These are phyloP conservation scores for Exophiala oligosperma DNA, from an alignment of 2,329 filamentous ascomycete genomes.

Conservation along the genomic window DNA sequence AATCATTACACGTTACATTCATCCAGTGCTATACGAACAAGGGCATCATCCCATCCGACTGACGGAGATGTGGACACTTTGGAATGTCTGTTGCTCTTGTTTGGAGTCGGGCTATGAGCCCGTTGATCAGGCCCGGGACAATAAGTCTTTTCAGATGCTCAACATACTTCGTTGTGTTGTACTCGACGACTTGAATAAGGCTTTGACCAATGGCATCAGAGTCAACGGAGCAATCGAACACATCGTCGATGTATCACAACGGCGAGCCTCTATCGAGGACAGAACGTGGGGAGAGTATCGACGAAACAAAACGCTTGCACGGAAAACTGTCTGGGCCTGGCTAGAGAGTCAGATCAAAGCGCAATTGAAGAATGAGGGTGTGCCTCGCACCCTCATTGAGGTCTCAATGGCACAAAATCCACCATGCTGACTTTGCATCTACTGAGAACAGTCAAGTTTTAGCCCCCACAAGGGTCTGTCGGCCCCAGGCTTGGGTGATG, in stretches of 20 bases:
- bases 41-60: slow-evolving; percentile 56
- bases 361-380: slow-evolving; percentile 10
- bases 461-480: neutral
- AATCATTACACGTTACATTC: slow-evolving; percentile 52
- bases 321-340: slow-evolving; percentile 11
- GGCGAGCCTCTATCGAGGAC: neutral
- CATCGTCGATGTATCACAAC: slow-evolving; percentile 3
- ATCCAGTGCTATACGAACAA: slow-evolving; percentile 53
- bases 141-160: slow-evolving; percentile 1
- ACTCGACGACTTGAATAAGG: slow-evolving; percentile 10
- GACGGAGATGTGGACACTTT: slow-evolving; percentile 33
- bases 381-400: slow-evolving; percentile 6
- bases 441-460: neutral
- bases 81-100: slow-evolving; percentile 10
- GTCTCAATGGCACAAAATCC: neutral
- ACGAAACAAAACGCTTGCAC: neutral
- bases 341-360: slow-evolving; percentile 8
- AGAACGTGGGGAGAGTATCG: slow-evolving; percentile 13
- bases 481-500: neutral
- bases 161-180: slow-evolving; percentile 9
- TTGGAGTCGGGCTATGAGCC: neutral
- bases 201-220: slow-evolving; percentile 1
- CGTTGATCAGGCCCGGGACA: neutral
- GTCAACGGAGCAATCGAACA: slow-evolving; percentile 11
- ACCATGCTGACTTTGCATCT: neutral